Evolutionary conservation across 2,329 filamentous ascomycete genomes (phyloP), one percentile per base, ranked within the genome.

Genomic region (Monilinia laxa): DNA sequence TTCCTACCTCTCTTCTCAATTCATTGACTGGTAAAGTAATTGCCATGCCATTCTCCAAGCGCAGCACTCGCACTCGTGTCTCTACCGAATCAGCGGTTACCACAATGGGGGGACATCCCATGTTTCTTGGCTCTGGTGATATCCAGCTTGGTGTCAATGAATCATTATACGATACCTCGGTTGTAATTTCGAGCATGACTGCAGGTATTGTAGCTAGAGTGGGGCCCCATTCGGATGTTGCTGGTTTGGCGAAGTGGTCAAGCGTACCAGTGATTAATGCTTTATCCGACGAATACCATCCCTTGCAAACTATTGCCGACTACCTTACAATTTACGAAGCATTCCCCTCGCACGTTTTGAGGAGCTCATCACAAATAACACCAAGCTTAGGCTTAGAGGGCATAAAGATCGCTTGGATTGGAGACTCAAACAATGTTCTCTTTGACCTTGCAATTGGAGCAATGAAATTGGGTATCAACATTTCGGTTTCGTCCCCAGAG

Each of bases 121-220:
- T 99, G 93, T 99, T 99, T 77, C 80, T 99, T 67, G 93, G 93
- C 74, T 95, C 93, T 76, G 90, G 96, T 65, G 95, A 99, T 76
- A 99, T 99, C 70, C 95, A 99, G 79, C 84, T 99, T 25, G 95
- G 95, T 63, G 95, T 91, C 78, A 99, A 99, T 75, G 95, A 99
- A 80, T 93, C 91, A 6, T 84, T 98, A n/a, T 90, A 92, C 76
- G 95, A 99, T 79, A 97, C 93, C 6, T 89, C 92, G 0, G 84
- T 90, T 52, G 92, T 99, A 70, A 92, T 99, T 72, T 97, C 93
- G n/a, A 96, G 91, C 67, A 95, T 95, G 91, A 90, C 90, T 9
- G 90, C 90, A 5, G 90, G 88, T 76, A 91, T 94, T 79, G 89
- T 95, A 4, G 91, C 90, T 57, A 88, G 91, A 67, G 91, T 93